These are phyloP conservation scores for Maudiozyma serrabonitensis DNA, from an alignment of 805 yeast genomes.

Conservation along the genomic window DNA sequence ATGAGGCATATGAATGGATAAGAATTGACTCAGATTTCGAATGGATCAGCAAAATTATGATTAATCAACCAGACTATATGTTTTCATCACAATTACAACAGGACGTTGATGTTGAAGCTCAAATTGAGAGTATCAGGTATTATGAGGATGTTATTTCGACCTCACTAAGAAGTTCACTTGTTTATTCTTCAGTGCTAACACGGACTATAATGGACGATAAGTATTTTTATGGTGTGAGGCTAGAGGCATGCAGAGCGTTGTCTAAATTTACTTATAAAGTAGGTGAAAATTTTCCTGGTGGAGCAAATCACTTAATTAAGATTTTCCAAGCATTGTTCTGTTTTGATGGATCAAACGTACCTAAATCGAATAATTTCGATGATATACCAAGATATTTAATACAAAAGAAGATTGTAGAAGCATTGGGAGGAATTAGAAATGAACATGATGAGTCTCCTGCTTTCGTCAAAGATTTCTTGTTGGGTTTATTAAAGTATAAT, in stretches of 20 bases:
- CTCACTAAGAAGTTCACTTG: slow-evolving; percentile 43
- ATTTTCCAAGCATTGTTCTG: slow-evolving; percentile 67
- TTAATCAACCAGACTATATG: slow-evolving; percentile 92
- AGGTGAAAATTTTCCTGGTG: slow-evolving; percentile 31
- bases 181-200: slow-evolving; percentile 67
- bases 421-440: slow-evolving; percentile 52
- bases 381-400: slow-evolving; percentile 61
- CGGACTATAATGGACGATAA: slow-evolving; percentile 76
- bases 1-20: slow-evolving; percentile 95
- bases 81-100: slow-evolving; percentile 86
- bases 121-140: slow-evolving; percentile 67
- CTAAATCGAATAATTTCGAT: slow-evolving; percentile 72
- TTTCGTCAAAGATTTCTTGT: slow-evolving; percentile 49
- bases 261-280: slow-evolving; percentile 49
- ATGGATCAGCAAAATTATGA: slow-evolving; percentile 78
- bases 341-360: slow-evolving; percentile 54
- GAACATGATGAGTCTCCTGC: slow-evolving; percentile 53
- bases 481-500: slow-evolving; percentile 69
- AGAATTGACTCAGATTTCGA: slow-evolving; percentile 96
- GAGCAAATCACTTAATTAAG: slow-evolving; percentile 59
- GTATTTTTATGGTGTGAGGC: slow-evolving; percentile 81
- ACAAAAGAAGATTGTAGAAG: slow-evolving; percentile 56
- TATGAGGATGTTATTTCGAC: slow-evolving; percentile 42
- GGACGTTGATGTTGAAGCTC: slow-evolving; percentile 95
- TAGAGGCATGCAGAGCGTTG: slow-evolving; percentile 76